These are phyloP conservation scores for Fragaria vesca DNA, from an alignment of 306 rosid species.

Conservation along the genomic window DNA sequence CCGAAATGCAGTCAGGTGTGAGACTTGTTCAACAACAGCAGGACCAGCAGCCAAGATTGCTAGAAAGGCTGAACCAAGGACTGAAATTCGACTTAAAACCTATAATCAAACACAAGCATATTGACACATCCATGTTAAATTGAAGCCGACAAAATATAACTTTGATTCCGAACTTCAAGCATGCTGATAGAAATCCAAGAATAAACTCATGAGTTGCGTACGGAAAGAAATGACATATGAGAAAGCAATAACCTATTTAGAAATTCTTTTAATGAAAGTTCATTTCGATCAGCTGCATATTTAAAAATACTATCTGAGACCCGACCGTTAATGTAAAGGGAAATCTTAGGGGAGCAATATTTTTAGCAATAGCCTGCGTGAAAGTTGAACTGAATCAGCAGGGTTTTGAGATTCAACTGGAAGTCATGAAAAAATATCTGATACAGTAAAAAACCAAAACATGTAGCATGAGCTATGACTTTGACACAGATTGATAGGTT, in stretches of 20 bases:
- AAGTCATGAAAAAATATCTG: neutral
- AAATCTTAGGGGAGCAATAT: neutral
- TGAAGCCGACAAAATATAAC: neutral
- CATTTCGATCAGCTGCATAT: neutral
- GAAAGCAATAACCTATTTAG: neutral
- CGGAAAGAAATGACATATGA: neutral
- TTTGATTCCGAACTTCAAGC: slow-evolving; percentile 15
- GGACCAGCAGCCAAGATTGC: slow-evolving; percentile 95
- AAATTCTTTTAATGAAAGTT: neutral
- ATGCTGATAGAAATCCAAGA: neutral
- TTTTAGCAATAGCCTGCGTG: neutral
- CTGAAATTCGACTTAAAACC: slow-evolving; percentile 95
- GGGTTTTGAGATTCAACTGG: neutral
- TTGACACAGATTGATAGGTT: neutral
- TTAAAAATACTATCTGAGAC: neutral
- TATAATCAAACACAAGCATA: slow-evolving; percentile 26
- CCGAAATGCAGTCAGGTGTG: slow-evolving; percentile 89
- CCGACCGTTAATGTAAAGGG: neutral
- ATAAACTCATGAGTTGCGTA: neutral
- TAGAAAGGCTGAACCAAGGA: slow-evolving; percentile 86
- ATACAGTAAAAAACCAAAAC: neutral
- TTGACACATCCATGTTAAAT: slow-evolving; percentile 1
- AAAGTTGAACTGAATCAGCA: neutral
- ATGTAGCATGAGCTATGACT: neutral
- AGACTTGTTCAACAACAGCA: slow-evolving; percentile 73